Base-by-base conservation (phyloP, 2,329 filamentous ascomycete genomes). In the Amphichorda felina region DNA sequence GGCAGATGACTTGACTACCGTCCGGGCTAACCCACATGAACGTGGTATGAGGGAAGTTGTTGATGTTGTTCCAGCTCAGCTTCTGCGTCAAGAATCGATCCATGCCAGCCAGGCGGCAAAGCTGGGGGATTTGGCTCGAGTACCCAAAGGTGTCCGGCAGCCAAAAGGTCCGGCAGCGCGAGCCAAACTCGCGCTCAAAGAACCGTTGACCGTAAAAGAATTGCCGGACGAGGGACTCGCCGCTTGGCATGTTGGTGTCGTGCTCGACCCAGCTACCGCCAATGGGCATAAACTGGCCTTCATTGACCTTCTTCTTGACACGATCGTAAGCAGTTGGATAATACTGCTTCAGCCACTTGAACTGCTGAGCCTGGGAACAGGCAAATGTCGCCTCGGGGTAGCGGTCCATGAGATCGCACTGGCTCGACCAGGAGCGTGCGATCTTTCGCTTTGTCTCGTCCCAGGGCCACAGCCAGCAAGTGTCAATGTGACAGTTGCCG, bases 11-110 rank as follows among this genome's bases (percentile, higher is more conserved):
- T 53, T 96, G 91, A 50, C 84, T 94, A 39, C 91, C 89, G 55
- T 98, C 91, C 11, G 95, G 74, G 10, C 87, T 77, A 22, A 98
- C 88, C 91, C 91, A 98, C 59, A 94, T 94, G 69, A 98, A 98
- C 0, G 91, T 96, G 5, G 91, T 96, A 54, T 96, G 91, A 0
- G 91, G 91, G 62, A 96, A 98, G 52, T 83, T 94, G 63, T 96
- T 96, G 70, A 96, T 96, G 56, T 96, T 96, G 66, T 96, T 96
- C 91, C 91, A 98, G 66, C 89, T 96, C 40, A 98, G 68, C 64
- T 98, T 98, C 59, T 98, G 91, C 0, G 91, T 98, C 50, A 98
- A 82, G 66, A 98, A 98, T 24, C 89, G 77, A 39, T 75, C 83
- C 91, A 98, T 96, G 15, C 87, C 89, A n/a, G 91, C 83, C 19